Conservation (phyloP, 768 basidiomycete species). For the Tremella fuciformis region DNA sequence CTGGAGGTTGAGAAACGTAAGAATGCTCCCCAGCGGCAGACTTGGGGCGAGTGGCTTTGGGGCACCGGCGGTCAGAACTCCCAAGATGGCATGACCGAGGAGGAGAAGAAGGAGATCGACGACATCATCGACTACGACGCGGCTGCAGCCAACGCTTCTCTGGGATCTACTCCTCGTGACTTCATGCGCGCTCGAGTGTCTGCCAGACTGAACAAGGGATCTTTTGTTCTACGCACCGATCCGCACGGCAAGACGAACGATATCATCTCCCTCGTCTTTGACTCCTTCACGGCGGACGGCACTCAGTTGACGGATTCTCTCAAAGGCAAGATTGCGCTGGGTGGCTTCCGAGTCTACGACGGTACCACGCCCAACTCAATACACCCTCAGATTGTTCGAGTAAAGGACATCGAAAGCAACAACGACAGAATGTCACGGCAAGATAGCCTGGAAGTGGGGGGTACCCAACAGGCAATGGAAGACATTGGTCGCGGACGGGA, state of each 20-base stretch:
- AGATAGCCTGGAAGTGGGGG: constrained; percentile 36
- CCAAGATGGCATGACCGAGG: constrained; percentile 67
- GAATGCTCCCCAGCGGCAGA: constrained; percentile 59
- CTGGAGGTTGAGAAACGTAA: constrained; percentile 67
- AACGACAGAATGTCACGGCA: constrained; percentile 14
- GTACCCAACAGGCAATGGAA: constrained; percentile 19
- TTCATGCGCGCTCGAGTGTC: constrained; percentile 72
- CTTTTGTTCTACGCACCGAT: constrained; percentile 75
- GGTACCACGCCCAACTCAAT: constrained; percentile 77
- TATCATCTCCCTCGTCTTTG: constrained; percentile 81
- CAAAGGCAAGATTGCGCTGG: constrained; percentile 77
- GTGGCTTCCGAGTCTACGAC: constrained; percentile 82
- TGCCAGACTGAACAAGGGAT: constrained; percentile 79
- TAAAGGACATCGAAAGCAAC: constrained; percentile 57
- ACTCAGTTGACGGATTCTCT: constrained; percentile 82
- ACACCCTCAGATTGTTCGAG: constrained; percentile 87
- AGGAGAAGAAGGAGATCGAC: constrained; percentile 85
- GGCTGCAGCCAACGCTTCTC: constrained; percentile 61
- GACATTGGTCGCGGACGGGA: constrained; percentile 49
- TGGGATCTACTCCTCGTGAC: constrained; percentile 68
- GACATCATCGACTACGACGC: constrained; percentile 90
- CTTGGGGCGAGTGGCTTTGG: constrained; percentile 71
- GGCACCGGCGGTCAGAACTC: constrained; percentile 60
- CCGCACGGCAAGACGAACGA: constrained; percentile 64
- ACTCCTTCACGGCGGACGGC: constrained; percentile 77